These are phyloP conservation scores for Botrytis medusae DNA, from an alignment of 2,329 filamentous ascomycete genomes.

Conservation along the genomic window DNA sequence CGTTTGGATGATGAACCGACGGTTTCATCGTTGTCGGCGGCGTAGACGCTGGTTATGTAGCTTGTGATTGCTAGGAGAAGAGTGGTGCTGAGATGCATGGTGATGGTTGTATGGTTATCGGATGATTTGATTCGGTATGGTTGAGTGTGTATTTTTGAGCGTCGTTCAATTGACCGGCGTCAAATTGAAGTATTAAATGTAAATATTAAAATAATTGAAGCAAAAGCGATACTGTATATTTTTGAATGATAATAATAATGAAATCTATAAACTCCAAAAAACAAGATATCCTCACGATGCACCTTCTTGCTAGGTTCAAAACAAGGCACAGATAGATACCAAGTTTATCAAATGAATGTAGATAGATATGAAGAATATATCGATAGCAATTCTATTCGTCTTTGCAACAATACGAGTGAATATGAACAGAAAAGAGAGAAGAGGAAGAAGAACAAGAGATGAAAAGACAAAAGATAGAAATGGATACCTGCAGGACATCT, in stretches of 20 bases:
- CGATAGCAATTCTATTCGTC: neutral
- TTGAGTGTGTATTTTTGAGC: neutral
- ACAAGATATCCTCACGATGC: neutral
- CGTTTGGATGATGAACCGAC: constrained; percentile 56
- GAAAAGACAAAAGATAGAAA: neutral
- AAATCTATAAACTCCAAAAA: neutral
- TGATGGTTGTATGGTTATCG: neutral
- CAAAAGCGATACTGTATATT: neutral
- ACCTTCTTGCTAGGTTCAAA: constrained; percentile 19
- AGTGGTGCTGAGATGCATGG: constrained; percentile 24
- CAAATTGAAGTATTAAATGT: neutral
- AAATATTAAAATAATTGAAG: neutral
- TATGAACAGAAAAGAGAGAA: neutral
- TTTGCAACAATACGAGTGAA: neutral
- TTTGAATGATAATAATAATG: neutral
- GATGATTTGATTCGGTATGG: neutral
- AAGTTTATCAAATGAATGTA: neutral
- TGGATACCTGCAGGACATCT: neutral
- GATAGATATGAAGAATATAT: neutral
- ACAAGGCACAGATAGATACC: constrained; percentile 10
- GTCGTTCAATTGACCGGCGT: neutral
- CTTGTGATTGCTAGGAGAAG: constrained; percentile 16
- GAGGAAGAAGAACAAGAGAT: neutral
- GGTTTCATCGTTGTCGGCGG: constrained; percentile 10
- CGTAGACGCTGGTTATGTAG: constrained; percentile 12